Evolutionary conservation across 2,329 filamentous ascomycete genomes (phyloP).

Genomic region (Chaetoscypha palmicola): DNA sequence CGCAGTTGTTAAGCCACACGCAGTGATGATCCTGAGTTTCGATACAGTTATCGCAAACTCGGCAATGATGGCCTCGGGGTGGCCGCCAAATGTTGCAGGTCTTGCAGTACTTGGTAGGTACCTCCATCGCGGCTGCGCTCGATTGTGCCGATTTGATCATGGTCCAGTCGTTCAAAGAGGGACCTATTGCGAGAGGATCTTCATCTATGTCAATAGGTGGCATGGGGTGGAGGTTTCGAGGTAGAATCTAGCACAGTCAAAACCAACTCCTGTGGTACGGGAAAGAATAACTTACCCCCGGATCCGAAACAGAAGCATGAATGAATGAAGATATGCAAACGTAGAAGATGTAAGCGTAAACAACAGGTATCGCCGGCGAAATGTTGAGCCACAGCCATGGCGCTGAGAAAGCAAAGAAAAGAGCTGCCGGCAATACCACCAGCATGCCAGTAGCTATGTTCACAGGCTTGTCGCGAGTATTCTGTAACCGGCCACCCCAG

Average conservation of each 20-base stretch:
- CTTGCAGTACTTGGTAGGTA: constrained; percentile 96
- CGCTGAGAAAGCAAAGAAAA: constrained; percentile 83
- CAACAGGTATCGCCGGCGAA: constrained; percentile 78
- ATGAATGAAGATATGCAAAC: constrained; percentile 89
- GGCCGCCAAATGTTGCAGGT: constrained; percentile 97
- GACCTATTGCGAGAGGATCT: constrained; percentile 74
- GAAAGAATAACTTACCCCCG: constrained; percentile 62
- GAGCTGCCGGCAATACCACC: constrained; percentile 66
- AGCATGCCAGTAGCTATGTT: constrained; percentile 81
- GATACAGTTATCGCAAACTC: constrained; percentile 93
- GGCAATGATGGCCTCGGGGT: constrained; percentile 90
- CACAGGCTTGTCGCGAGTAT: constrained; percentile 78
- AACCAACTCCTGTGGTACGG: too few relatives aligned
- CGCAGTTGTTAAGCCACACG: constrained; percentile 98
- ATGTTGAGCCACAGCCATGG: constrained; percentile 79
- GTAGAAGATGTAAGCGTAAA: constrained; percentile 87
- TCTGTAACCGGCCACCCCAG: constrained; percentile 77
- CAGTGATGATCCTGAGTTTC: constrained; percentile 98
- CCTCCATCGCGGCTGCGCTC: constrained; percentile 83
- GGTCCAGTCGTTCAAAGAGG: constrained; percentile 88
- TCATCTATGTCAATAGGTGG: constrained; percentile 68
- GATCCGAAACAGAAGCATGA: constrained; percentile 86
- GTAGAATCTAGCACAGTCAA: constrained; percentile 61
- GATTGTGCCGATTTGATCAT: constrained; percentile 75
- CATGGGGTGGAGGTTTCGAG: constrained; percentile 84